Evolutionary conservation across 495 filamentous ascomycete species (phyloP).

Genomic region (Lasiosphaeris hirsuta): DNA sequence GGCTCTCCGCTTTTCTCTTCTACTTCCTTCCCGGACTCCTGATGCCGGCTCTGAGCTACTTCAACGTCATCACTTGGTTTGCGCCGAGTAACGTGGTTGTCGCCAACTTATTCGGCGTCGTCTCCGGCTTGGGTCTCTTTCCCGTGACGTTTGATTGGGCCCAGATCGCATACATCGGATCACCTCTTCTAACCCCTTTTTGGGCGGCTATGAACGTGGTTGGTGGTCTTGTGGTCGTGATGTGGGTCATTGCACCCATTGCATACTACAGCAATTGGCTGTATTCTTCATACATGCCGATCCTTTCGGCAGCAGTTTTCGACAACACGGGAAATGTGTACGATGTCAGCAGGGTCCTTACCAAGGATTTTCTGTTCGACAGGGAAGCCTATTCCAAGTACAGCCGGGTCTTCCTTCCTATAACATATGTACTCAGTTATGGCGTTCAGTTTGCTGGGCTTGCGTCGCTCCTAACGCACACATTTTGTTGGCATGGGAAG

Average conservation of each 20-base stretch:
- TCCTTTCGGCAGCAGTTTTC: constrained; percentile 71
- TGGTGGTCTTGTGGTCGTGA: constrained; percentile 76
- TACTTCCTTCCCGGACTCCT: constrained; percentile 86
- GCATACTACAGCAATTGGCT: constrained; percentile 76
- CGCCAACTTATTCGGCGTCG: constrained; percentile 78
- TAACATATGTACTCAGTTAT: constrained; percentile 79
- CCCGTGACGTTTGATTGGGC: constrained; percentile 92
- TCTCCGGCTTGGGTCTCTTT: constrained; percentile 82
- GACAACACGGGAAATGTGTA: constrained; percentile 77
- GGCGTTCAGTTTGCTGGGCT: constrained; percentile 78
- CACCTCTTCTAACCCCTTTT: constrained; percentile 80
- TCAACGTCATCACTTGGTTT: constrained; percentile 90
- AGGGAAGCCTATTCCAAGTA: constrained; percentile 66
- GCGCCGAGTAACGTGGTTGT: constrained; percentile 72
- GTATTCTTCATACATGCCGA: constrained; percentile 77
- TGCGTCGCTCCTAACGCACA: constrained; percentile 68
- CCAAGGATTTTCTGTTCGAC: constrained; percentile 68
- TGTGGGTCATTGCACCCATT: constrained; percentile 84
- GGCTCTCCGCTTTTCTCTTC: constrained; percentile 62
- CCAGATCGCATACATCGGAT: constrained; percentile 87
- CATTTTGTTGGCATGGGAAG: constrained; percentile 68
- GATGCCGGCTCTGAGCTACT: constrained; percentile 83
- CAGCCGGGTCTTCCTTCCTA: constrained; percentile 75
- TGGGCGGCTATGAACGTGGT: constrained; percentile 92
- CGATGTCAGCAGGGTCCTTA: constrained; percentile 72